These are phyloP conservation scores for Myxozyma geophila DNA, from an alignment of 805 yeast genomes.

Conservation along the genomic window DNA sequence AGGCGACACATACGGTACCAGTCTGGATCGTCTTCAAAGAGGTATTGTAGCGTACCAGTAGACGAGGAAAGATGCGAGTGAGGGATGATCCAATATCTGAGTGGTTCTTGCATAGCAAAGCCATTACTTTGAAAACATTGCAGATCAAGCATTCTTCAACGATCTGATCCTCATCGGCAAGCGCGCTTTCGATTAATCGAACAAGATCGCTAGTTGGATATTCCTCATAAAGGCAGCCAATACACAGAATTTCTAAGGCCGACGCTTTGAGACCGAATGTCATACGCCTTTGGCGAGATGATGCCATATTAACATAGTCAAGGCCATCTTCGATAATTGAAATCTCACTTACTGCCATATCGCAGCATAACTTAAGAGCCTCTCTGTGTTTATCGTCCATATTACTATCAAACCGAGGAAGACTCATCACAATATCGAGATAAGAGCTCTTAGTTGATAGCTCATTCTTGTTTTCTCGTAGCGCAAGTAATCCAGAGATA, in stretches of 20 bases:
- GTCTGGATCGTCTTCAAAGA: constrained; percentile 53
- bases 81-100: constrained; percentile 43
- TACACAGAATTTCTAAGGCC: constrained; percentile 64
- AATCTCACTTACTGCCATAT: constrained; percentile 48
- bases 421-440: constrained; percentile 18
- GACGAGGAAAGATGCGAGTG: constrained; percentile 49
- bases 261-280: constrained; percentile 61
- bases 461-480: constrained; percentile 36
- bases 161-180: constrained; percentile 59
- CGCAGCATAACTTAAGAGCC: constrained; percentile 30
- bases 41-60: constrained; percentile 56
- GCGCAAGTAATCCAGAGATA: constrained; percentile 42
- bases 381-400: constrained; percentile 3
- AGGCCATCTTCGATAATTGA: constrained; percentile 61
- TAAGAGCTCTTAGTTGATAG: constrained; percentile 13
- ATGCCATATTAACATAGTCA: constrained; percentile 58
- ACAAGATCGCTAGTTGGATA: constrained; percentile 53
- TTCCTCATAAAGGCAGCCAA: constrained; percentile 56
- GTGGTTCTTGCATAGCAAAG: constrained; percentile 51
- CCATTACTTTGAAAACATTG: constrained; percentile 59
- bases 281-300: constrained; percentile 53
- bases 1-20: constrained; percentile 63
- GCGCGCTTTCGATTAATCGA: constrained; percentile 54
- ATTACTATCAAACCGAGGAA: constrained; percentile 6
- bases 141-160: constrained; percentile 58